A percentile compares a stretch with the other conserved stretches of the same genome.
Conservation (phyloP, 495 filamentous ascomycete genomes). For the Neurospora sublineolata region DNA sequence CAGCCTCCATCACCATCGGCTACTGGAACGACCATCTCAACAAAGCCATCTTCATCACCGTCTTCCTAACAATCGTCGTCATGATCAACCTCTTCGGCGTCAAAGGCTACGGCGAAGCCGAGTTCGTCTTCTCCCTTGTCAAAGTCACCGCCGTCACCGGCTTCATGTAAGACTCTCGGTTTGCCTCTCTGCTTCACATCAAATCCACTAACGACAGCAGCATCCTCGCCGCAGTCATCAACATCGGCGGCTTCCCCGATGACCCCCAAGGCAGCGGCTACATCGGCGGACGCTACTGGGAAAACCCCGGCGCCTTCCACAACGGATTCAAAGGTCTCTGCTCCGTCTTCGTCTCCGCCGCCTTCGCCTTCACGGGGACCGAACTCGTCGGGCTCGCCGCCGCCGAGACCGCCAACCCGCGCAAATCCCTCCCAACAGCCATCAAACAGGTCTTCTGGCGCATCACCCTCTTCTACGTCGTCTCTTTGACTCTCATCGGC, state of each 20-base stretch:
- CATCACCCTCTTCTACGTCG: conserved; percentile 78
- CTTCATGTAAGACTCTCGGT: conserved; percentile 56
- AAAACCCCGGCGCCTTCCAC: conserved; percentile 76
- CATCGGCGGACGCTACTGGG: conserved; percentile 77
- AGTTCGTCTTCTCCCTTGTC: conserved; percentile 76
- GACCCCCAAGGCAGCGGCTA: conserved; percentile 42
- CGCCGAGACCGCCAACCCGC: conserved; percentile 76
- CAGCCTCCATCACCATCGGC: conserved; percentile 76
- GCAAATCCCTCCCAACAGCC: conserved; percentile 74
- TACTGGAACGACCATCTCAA: conserved; percentile 65
- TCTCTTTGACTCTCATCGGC: conserved; percentile 62
- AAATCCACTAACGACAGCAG: conserved; percentile 21
- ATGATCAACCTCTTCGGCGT: conserved; percentile 80
- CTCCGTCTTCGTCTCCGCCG: conserved; percentile 84
- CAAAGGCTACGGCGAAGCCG: conserved; percentile 80
- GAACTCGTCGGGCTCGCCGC: conserved; percentile 89
- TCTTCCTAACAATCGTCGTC: conserved; percentile 67
- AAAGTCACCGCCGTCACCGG: conserved; percentile 82
- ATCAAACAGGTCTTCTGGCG: conserved; percentile 95
- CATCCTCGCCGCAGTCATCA: conserved; percentile 67
- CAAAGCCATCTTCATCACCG: conserved; percentile 71
- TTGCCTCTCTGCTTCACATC: conserved; percentile 7
- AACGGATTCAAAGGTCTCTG: conserved; percentile 92
- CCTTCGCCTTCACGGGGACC: conserved; percentile 86
- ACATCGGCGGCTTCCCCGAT: conserved; percentile 64